Base-by-base conservation (phyloP, 2,329 filamentous ascomycete species). In the Aspergillus nomiae region DNA sequence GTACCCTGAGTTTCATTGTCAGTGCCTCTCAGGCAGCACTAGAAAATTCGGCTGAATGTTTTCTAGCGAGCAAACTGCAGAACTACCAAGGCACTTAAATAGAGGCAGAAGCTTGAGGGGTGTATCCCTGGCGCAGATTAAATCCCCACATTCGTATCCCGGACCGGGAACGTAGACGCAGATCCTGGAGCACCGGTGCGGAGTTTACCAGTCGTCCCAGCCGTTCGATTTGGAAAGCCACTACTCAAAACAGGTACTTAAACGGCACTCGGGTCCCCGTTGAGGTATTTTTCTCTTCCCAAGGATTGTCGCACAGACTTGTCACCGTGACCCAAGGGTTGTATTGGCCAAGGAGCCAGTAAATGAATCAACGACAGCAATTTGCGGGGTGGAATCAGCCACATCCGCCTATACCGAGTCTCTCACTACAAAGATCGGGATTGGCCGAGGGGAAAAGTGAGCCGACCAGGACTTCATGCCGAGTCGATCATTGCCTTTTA, bases 1-100 rank as follows among this genome's bases (percentile, higher is more conserved):
- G 9, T 53, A 69, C 67, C 50, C 61, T 63, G 21, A 61, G 45
- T 36, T 61, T 62, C 67, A 69, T 69, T 51, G 57, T 65, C 59
- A 24, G 30, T 41, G 30, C 56, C 36, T 59, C 57, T 11, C 26
- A 46, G 36, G 19, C 54, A 46, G 19, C 30, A 32, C 6, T 32
- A 21, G 24, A 45, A n/a, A 55, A 55, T 24, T n/a, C 7, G 21
- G 12, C 4, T 14, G 34, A 26, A 41, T n/a, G 34, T 21, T 14
- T 28, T 16, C 46, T 55, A 30, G 26, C 3, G 10, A 21, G 48
- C 6, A 30, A 32, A 51, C 7, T 12, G 19, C 2, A 32, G 16
- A 28, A 32, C 16, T 2, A 34, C 14, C 14, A 51, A n/a, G 19
- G 28, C 48, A 51, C 26, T 51, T 51, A 51, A 51, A 32, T 51